Base-by-base conservation (phyloP, 257 asterid genomes). In the Dorcoceras hygrometricum region DNA sequence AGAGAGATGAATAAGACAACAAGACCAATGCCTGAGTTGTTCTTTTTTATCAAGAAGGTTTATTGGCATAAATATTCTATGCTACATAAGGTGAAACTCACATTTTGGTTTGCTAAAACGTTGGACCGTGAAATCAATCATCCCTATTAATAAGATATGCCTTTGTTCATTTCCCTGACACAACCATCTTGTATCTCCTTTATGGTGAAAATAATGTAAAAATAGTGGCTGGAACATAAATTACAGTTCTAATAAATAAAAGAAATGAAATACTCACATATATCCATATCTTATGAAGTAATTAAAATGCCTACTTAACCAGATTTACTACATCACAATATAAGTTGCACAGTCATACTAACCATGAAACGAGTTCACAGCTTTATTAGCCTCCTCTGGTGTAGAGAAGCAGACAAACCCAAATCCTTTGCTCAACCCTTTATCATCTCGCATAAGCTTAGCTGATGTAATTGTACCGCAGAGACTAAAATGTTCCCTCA, bases 341-440 rank as follows among this genome's bases (percentile, higher is more conserved):
- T 39, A 29, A 36, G 19, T 9, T 59, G 57, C 67, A 51, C 6
- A 46, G 43, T 16, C 23, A 24, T 25, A 58, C 82, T 80, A 50
- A 82, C 90, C 98, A 64, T 82, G 89, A 25, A 76, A 78, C 63
- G 86, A 71, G 70, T 71, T 75, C 54, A 89, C 90, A 32, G 96
- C 96, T 63, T 67, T 83, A 60, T 31, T 68, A 31, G 96, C 96
- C 79, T 89, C 96, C 71, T 82, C 90, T 6, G 91, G 89, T 4
- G 73, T 76, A 60, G 96, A 83, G 83, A 87, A 91, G 86, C 96
- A 91, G 65, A 89, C 90, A 77, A 91, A 91, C 67, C 96, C 98
- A 77, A 87, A 89, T 67, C 96, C 98, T 76, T 80, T 89, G 77
- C 90, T 84, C 46, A 83, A 48, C 71, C 95, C 96, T 74, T 83